Percentiles rank a stretch among this genome's conserved stretches.
phyloP scores from a whole-genome alignment of 1,139 yeast genomes.

The Saccharomycopsis hybrid region DNA sequence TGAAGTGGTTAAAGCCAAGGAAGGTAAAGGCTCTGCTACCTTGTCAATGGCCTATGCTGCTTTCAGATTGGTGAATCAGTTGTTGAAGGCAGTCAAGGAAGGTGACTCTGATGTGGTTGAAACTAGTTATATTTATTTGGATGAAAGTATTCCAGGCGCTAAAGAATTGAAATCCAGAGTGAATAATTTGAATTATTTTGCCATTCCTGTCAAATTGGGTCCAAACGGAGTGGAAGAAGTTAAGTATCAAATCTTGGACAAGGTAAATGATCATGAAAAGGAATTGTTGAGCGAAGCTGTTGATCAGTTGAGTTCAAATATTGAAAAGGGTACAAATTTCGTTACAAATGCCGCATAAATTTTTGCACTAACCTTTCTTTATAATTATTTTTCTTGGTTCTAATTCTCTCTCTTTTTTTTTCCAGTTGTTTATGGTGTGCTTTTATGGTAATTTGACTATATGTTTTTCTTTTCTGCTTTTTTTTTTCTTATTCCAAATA shows the following conservation, averaged over 20 bases:
- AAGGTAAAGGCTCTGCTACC: slow-evolving; percentile 75
- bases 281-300: slow-evolving; percentile 49
- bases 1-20: slow-evolving; percentile 71
- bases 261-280: slow-evolving; percentile 50
- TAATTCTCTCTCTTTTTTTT: too few relatives aligned
- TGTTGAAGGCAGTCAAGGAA: slow-evolving; percentile 41
- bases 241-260: slow-evolving; percentile 44
- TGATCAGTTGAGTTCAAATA: slow-evolving; percentile 50
- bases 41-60: slow-evolving; percentile 77
- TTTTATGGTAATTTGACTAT: too few relatives aligned
- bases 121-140: slow-evolving; percentile 6
- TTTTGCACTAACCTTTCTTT: too few relatives aligned
- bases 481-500: too few relatives aligned
- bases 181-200: slow-evolving; percentile 40
- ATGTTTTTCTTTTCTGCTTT: too few relatives aligned
- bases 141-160: slow-evolving; percentile 46
- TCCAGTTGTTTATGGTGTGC: too few relatives aligned
- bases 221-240: slow-evolving; percentile 48
- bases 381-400: too few relatives aligned
- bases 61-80: slow-evolving; percentile 55
- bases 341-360: slow-evolving; percentile 25
- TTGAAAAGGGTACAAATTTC: slow-evolving; percentile 53
- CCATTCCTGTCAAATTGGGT: slow-evolving; percentile 51
- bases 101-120: slow-evolving; percentile 38
- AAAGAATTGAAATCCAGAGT: slow-evolving; percentile 29